These are phyloP conservation scores for Alternaria dauci DNA, from an alignment of 2,329 filamentous ascomycete species.

Conservation along the genomic window DNA sequence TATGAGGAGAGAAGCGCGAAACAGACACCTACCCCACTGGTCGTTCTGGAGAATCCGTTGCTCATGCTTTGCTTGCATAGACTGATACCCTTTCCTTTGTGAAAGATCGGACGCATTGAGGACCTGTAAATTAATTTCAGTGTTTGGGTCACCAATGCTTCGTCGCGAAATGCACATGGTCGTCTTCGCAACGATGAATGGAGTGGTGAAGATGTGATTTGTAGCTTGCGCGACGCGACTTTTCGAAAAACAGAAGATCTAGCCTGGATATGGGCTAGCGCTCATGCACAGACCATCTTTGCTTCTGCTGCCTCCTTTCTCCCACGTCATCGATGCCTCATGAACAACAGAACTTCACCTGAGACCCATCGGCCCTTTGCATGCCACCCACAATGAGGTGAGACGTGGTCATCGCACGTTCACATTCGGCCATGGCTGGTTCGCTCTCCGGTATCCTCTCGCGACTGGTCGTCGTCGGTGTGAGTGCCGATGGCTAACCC, in stretches of 20 bases:
- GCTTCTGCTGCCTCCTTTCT: neutral
- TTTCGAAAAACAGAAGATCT: neutral
- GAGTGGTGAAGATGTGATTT: neutral
- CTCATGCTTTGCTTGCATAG: neutral
- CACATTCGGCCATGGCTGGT: neutral
- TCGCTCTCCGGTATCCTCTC: neutral
- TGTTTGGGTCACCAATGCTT: neutral
- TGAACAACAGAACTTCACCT: neutral
- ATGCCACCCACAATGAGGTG: neutral
- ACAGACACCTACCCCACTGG: neutral
- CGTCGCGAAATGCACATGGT: neutral
- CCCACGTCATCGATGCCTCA: neutral
- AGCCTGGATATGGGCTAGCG: neutral
- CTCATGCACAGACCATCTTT: neutral
- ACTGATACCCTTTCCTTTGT: neutral
- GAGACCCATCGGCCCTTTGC: neutral
- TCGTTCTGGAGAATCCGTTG: neutral
- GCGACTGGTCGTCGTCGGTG: neutral
- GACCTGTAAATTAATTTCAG: neutral
- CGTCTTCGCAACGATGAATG: neutral
- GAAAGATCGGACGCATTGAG: neutral
- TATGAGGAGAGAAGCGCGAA: neutral
- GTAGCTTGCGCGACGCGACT: neutral
- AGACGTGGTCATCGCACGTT: neutral
- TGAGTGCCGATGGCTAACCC: neutral